Percentiles rank a stretch among this genome's conserved stretches.
Evolutionary conservation across 768 basidiomycete genomes (phyloP).

Genomic region (Solioccasus polychromus): DNA sequence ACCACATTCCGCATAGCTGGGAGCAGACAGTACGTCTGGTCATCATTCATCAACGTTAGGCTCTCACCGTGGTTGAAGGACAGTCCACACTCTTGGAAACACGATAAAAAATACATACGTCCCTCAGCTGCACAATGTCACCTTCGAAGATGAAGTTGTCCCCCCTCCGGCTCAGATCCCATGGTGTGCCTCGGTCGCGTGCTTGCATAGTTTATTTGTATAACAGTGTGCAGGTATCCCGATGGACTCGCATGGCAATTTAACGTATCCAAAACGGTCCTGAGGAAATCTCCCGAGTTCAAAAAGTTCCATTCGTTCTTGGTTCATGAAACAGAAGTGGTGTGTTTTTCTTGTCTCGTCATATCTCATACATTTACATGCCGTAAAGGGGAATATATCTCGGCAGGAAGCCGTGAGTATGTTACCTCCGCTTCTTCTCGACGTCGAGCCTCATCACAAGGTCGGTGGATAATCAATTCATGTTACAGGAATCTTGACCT

Average conservation of each 20-base stretch:
- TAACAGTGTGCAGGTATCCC: slow-evolving; percentile 67
- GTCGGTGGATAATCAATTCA: slow-evolving; percentile 36
- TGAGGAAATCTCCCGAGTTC: slow-evolving; percentile 87
- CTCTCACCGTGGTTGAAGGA: slow-evolving; percentile 38
- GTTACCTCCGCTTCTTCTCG: slow-evolving; percentile 95
- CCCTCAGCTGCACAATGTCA: slow-evolving; percentile 66
- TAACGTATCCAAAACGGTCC: slow-evolving; percentile 82
- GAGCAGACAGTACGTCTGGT: slow-evolving; percentile 66
- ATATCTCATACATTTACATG: neutral
- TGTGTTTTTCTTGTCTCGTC: slow-evolving; percentile 37
- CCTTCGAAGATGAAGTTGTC: slow-evolving; percentile 72
- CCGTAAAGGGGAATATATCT: slow-evolving; percentile 84
- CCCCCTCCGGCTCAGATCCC: slow-evolving; percentile 80
- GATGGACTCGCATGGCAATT: slow-evolving; percentile 96
- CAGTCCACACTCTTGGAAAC: slow-evolving; percentile 71
- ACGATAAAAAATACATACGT: slow-evolving; percentile 77
- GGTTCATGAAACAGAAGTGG: slow-evolving; percentile 97
- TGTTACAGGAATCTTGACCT: slow-evolving; percentile 1
- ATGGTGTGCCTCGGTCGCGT: slow-evolving; percentile 52
- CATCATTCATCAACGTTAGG: neutral
- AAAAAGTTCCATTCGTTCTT: slow-evolving; percentile 94
- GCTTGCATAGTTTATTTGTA: neutral
- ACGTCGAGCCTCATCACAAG: slow-evolving; percentile 89
- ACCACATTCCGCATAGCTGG: slow-evolving; percentile 94
- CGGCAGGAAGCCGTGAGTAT: slow-evolving; percentile 98